Conservation (phyloP, 1,284 basidiomycete species). For the Ceratobasidium papillatum region DNA sequence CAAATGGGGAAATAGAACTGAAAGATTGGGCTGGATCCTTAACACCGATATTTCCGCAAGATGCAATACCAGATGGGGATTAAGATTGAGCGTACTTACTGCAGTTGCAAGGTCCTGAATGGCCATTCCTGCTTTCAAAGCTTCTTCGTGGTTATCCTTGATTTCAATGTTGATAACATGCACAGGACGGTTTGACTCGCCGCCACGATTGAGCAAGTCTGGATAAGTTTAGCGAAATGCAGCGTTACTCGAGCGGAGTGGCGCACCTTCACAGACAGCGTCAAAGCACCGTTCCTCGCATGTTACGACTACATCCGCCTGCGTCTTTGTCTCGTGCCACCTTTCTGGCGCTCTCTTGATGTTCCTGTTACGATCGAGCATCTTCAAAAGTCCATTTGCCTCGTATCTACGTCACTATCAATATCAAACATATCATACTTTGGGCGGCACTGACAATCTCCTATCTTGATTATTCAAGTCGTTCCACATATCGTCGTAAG, state of each 20-base stretch:
- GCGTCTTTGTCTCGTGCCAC: slow-evolving; percentile 90
- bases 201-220: slow-evolving; percentile 90
- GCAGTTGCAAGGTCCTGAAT: slow-evolving; percentile 93
- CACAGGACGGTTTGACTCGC: slow-evolving; percentile 92
- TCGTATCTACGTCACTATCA: slow-evolving; percentile 70
- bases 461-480: slow-evolving; percentile 90
- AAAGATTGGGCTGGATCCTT: slow-evolving; percentile 17
- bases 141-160: slow-evolving; percentile 99
- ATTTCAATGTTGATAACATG: slow-evolving; percentile 99
- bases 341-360: slow-evolving; percentile 94
- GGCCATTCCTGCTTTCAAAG: slow-evolving; percentile 92
- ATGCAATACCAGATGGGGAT: slow-evolving; percentile 11
- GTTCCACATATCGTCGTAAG: slow-evolving; percentile 95
- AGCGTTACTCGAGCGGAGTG: slow-evolving; percentile 35
- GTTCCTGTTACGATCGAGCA: slow-evolving; percentile 95
- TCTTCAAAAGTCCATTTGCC: slow-evolving; percentile 95
- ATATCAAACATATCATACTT: background rate
- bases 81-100: slow-evolving; percentile 61
- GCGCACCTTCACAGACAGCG: slow-evolving; percentile 94
- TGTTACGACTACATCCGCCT: slow-evolving; percentile 96
- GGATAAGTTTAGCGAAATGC: slow-evolving; percentile 29
- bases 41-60: slow-evolving; percentile 43
- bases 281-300: slow-evolving; percentile 99
- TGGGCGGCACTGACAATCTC: slow-evolving; percentile 68
- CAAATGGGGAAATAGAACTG: slow-evolving; percentile 13